Evolutionary conservation across 306 rosid genomes (phyloP).

Genomic region (Potentilla sterilis): DNA sequence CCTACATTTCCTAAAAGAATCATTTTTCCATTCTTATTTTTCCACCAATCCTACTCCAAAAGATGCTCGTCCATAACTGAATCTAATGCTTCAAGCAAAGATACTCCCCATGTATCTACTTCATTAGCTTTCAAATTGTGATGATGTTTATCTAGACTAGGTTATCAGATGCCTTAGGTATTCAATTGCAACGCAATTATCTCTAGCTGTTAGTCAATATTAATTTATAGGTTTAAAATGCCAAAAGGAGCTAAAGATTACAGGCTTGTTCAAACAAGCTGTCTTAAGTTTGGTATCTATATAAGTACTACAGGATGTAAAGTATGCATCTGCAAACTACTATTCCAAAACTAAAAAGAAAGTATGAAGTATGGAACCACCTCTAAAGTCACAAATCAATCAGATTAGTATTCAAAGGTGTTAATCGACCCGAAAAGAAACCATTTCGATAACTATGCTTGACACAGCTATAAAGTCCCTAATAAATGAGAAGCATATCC

Average conservation of each 20-base stretch:
- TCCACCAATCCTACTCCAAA: not conserved
- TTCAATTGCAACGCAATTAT: not conserved
- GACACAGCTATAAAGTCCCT: not conserved
- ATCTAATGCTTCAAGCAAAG: not conserved
- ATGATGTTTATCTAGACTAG: not conserved
- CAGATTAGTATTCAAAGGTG: too few species aligned
- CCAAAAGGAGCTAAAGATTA: too few species aligned
- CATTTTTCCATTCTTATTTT: not conserved
- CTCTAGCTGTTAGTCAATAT: not conserved
- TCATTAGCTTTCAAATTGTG: not conserved
- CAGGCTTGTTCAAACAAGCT: not conserved
- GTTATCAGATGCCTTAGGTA: not conserved
- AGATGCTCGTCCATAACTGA: too few species aligned
- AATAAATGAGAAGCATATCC: constrained; percentile 1
- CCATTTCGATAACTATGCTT: not conserved
- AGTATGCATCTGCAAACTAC: not conserved
- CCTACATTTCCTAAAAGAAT: not conserved
- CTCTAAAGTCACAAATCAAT: not conserved
- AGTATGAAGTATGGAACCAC: not conserved
- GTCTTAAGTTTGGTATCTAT: not conserved
- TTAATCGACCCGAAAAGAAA: not conserved
- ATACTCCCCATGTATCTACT: not conserved
- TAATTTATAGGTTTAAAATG: too few species aligned
- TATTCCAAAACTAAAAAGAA: not conserved
- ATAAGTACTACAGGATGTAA: not conserved